Conservation (phyloP, 352 stramenopile species). For the Aphanomyces euteiches region DNA sequence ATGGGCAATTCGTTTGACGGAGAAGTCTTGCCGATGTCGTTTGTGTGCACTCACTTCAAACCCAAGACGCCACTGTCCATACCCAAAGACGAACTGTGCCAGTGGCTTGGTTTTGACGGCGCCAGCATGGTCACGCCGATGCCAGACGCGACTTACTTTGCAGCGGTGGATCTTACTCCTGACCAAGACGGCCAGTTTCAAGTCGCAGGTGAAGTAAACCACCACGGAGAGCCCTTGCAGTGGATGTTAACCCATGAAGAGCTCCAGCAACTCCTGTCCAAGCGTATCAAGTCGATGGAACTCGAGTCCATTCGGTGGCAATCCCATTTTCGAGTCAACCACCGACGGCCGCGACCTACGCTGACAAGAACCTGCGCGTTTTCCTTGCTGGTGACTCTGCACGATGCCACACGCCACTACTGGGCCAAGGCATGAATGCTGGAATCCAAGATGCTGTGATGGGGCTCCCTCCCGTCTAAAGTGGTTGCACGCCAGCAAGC, state of each 20-base stretch:
- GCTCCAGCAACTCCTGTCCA: background rate
- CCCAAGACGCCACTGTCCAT: background rate
- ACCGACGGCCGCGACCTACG: background rate
- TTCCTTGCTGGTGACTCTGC: conserved; percentile 16
- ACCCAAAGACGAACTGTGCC: background rate
- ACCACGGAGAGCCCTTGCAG: background rate
- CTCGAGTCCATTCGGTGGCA: conserved; percentile 4
- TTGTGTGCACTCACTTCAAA: conserved; percentile 6
- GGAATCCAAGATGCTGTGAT: conserved; percentile 25
- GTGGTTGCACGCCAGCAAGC: too few relatives aligned
- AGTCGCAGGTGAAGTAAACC: background rate
- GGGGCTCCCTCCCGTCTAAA: background rate
- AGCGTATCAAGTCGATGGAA: background rate
- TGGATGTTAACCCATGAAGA: background rate
- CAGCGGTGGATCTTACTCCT: background rate
- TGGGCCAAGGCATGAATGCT: conserved; percentile 21
- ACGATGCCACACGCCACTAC: conserved; percentile 20
- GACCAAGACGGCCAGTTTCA: background rate
- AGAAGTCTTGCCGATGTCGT: background rate
- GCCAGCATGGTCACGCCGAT: conserved; percentile 12
- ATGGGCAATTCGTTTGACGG: background rate
- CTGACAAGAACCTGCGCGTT: background rate
- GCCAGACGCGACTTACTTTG: conserved; percentile 20
- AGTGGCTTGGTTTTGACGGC: background rate
- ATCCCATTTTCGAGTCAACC: conserved; percentile 23